Base-by-base conservation (phyloP, 2,329 filamentous ascomycete species). In the Pyricularia grisea region DNA sequence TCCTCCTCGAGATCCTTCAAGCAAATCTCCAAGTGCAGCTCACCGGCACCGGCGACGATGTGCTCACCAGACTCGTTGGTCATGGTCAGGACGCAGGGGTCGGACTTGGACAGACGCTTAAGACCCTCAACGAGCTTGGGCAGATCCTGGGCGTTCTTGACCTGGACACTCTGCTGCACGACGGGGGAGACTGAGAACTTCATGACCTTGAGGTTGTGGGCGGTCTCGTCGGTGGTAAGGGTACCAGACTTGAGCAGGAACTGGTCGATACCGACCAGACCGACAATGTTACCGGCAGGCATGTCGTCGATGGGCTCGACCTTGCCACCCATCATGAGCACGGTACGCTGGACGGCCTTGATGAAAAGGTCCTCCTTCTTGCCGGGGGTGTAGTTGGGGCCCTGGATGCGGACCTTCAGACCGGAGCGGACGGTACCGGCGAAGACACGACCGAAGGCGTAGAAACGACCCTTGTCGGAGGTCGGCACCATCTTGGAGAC, bases 231-330 rank as follows among this genome's bases (percentile, higher is more conserved):
- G 81, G 94, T 98, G 84, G 94, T 97, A 78, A 99, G 92, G 79
- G 95, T 99, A 91, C 95, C 95, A 81, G 95, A 98, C 91, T 99
- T 99, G 87, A 99, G 93, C 88, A 99, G 88, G 92, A 98, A 99
- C 90, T 99, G 95, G 82, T 99, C 95, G 77, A 99, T 93, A 90
- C 95, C 95, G 80, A 99, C 95, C 78, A 99, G 89, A 88, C 95
- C 95, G 78, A 97, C 91, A 87, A 99, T 98, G 92, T 99, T 99
- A 90, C 95, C 95, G 76, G 95, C 94, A 77, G 95, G 95, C 81
- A 98, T 94, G 86, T 98, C 93, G 81, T 98, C 78, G 78, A 99
- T 98, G 80, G 94, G 93, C 87, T 99, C 95, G 80, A 96, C 92
- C 87, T 94, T 96, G 84, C 94, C 93, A 83, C 95, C 95, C 95